A percentile compares a stretch with the other conserved stretches of the same genome.
These are phyloP conservation scores for Microbotryum scabiosae DNA, from an alignment of 1,284 basidiomycete genomes.

Conservation along the genomic window DNA sequence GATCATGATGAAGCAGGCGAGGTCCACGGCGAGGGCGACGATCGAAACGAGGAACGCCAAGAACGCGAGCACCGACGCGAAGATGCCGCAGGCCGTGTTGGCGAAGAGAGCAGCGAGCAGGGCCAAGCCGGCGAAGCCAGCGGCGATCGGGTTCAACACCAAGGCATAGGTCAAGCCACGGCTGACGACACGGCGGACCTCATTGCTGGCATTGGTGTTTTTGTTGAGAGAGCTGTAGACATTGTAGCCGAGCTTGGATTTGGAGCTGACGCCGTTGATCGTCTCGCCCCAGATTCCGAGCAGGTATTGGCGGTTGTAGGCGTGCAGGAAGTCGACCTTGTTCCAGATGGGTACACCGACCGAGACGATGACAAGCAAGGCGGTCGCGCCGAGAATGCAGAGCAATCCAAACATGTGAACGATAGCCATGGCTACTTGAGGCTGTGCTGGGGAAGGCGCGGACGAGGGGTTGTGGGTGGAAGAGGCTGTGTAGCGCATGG, in stretches of 20 bases:
- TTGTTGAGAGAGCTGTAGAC: not conserved
- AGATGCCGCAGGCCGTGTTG: slow-evolving; percentile 24
- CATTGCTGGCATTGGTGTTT: not conserved
- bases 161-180: slow-evolving; percentile 15
- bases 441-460: not conserved
- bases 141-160: slow-evolving; percentile 27
- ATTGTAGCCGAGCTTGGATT: slow-evolving; percentile 14
- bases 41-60: slow-evolving; percentile 23
- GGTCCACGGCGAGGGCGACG: slow-evolving; percentile 20
- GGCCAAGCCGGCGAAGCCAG: slow-evolving; percentile 22
- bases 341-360: slow-evolving; percentile 22
- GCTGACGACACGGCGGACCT: slow-evolving; percentile 3
- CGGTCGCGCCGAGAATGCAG: slow-evolving; percentile 14
- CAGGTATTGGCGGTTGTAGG: not conserved
- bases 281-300: slow-evolving; percentile 19
- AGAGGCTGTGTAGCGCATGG: not conserved
- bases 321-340: slow-evolving; percentile 13
- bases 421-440: not conserved
- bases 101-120: slow-evolving; percentile 20
- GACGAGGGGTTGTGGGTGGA: not conserved
- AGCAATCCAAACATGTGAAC: slow-evolving; percentile 21
- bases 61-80: slow-evolving; percentile 14
- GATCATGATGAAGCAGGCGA: slow-evolving; percentile 22
- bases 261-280: not conserved
- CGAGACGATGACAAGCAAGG: slow-evolving; percentile 4